These are phyloP conservation scores for Pseudogymnoascus sp. DNA, from an alignment of 2,329 filamentous ascomycete genomes.

Conservation along the genomic window DNA sequence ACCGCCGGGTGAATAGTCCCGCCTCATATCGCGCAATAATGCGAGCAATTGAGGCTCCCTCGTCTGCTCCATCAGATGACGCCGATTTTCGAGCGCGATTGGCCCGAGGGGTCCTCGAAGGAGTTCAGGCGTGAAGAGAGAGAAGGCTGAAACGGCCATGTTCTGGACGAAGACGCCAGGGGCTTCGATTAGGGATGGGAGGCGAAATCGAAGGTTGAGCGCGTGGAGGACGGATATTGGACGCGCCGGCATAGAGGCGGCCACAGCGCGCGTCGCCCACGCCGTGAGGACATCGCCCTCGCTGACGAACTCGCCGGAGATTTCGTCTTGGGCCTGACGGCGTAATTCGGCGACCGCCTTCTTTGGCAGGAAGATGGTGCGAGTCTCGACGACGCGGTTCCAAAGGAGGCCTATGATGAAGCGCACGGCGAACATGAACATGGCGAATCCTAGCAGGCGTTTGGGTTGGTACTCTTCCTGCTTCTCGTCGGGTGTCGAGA, in stretches of 20 bases:
- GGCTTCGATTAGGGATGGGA: constrained; percentile 27
- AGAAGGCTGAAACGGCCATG: constrained; percentile 23
- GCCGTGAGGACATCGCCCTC: constrained; percentile 40
- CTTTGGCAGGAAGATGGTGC: constrained; percentile 35
- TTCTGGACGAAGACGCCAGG: constrained; percentile 23
- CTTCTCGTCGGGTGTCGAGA: constrained; percentile 17
- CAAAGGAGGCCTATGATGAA: constrained; percentile 31
- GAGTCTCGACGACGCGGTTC: constrained; percentile 28
- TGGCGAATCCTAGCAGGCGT: constrained; percentile 24
- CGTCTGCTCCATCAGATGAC: constrained; percentile 29
- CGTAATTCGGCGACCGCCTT: constrained; percentile 27
- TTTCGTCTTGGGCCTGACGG: constrained; percentile 27
- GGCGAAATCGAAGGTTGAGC: constrained; percentile 31
- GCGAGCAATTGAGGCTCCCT: constrained; percentile 32
- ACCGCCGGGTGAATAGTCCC: constrained; percentile 10
- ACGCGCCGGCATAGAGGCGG: constrained; percentile 22
- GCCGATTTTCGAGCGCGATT: constrained; percentile 27
- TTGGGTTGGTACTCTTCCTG: constrained; percentile 23
- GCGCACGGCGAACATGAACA: constrained; percentile 29
- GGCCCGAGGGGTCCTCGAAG: constrained; percentile 24
- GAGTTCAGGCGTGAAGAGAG: constrained; percentile 22
- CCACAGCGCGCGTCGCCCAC: constrained; percentile 31
- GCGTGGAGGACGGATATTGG: constrained; percentile 34
- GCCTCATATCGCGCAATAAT: constrained; percentile 25
- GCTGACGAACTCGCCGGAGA: constrained; percentile 32